A percentile compares a stretch with the other conserved stretches of the same genome.
Conservation (phyloP, 2,329 filamentous ascomycete species). For the Cladosporium sp. region DNA sequence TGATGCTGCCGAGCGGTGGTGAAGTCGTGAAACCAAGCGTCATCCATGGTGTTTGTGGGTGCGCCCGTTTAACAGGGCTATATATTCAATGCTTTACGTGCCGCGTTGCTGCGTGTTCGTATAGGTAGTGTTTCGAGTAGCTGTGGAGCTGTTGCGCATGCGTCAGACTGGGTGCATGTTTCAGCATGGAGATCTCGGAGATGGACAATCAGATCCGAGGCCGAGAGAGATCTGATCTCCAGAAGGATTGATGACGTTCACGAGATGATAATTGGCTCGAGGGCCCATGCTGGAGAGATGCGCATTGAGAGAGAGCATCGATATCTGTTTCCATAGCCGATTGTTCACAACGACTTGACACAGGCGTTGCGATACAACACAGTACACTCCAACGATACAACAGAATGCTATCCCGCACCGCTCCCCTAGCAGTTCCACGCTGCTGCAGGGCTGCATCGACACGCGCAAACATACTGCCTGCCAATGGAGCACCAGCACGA, state of each 20-base stretch:
- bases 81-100: background rate
- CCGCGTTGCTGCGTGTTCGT: slow-evolving; percentile 8
- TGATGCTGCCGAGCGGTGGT: slow-evolving; percentile 50
- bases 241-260: slow-evolving; percentile 5
- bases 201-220: slow-evolving; percentile 6
- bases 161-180: background rate
- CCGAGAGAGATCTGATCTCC: background rate
- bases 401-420: slow-evolving; percentile 20
- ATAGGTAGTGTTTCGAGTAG: background rate
- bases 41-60: slow-evolving; percentile 47
- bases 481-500: slow-evolving; percentile 14
- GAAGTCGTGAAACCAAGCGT: slow-evolving; percentile 74
- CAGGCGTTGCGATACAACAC: too few species aligned
- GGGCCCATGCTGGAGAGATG: background rate
- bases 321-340: too few species aligned
- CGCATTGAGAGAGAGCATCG: background rate
- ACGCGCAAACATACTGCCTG: slow-evolving; percentile 23
- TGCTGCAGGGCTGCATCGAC: slow-evolving; percentile 18
- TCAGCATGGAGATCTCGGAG: background rate
- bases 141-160: background rate
- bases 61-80: background rate
- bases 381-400: too few species aligned
- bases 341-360: too few species aligned
- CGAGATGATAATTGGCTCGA: slow-evolving; percentile 9
- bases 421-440: slow-evolving; percentile 15